phyloP scores from a whole-genome alignment of 2,329 filamentous ascomycete species.

The Fusarium pininemorale region DNA sequence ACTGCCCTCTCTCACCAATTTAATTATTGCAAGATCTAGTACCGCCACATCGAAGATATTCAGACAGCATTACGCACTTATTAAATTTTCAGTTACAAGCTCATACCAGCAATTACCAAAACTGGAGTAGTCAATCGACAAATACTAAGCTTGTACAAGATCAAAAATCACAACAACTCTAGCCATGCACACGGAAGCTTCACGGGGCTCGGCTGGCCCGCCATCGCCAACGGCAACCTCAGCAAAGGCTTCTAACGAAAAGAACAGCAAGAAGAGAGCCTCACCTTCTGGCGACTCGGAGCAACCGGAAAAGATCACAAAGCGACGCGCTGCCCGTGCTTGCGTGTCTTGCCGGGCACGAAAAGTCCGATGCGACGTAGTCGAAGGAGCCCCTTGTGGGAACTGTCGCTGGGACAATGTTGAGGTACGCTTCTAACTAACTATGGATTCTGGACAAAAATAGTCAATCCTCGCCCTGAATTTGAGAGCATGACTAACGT shows the following conservation, averaged over 20 bases:
- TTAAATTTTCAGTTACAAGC: not conserved
- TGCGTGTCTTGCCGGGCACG: constrained; percentile 88
- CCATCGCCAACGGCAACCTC: constrained; percentile 44
- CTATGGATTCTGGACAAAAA: constrained; percentile 4
- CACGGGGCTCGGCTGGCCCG: constrained; percentile 40
- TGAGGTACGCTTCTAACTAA: constrained; percentile 53
- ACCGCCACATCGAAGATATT: constrained; percentile 9
- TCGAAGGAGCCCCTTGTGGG: constrained; percentile 86
- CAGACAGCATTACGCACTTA: not conserved
- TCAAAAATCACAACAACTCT: constrained; percentile 20
- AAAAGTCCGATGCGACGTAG: constrained; percentile 94
- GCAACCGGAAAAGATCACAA: constrained; percentile 63
- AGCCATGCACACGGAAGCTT: constrained; percentile 33
- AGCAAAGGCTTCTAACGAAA: constrained; percentile 40
- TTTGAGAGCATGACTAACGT: constrained; percentile 28
- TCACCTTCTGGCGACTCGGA: constrained; percentile 44
- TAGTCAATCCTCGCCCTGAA: constrained; percentile 9
- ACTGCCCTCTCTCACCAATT: not conserved
- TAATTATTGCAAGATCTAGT: constrained; percentile 1
- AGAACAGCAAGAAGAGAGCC: constrained; percentile 48
- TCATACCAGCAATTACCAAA: not conserved
- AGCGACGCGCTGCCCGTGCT: constrained; percentile 88
- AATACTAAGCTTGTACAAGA: not conserved
- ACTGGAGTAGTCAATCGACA: not conserved
- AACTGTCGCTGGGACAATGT: constrained; percentile 86